These are phyloP conservation scores for Phytophthora pisi DNA, from an alignment of 352 stramenopile species.

Conservation along the genomic window DNA sequence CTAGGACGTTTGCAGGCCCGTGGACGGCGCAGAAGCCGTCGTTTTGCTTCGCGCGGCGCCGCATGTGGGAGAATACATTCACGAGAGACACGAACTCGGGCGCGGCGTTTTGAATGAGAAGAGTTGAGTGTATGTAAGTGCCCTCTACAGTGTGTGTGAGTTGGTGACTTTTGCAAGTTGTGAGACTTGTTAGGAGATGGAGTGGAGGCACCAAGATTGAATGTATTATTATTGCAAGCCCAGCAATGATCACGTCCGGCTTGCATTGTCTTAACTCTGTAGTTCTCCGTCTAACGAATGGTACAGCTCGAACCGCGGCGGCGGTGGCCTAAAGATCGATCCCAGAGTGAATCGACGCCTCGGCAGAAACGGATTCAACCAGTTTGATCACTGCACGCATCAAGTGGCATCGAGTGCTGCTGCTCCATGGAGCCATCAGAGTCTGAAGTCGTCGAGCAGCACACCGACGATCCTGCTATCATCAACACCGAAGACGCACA, in stretches of 20 bases:
- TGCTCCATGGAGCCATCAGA: constrained; percentile 16
- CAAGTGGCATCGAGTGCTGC: not conserved
- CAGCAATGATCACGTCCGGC: constrained; percentile 9
- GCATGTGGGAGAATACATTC: constrained; percentile 77
- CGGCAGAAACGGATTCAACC: constrained; percentile 29
- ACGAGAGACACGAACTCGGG: constrained; percentile 17
- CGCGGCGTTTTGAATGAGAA: constrained; percentile 27
- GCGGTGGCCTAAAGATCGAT: constrained; percentile 4
- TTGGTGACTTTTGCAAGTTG: not conserved
- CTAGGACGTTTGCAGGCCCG: constrained; percentile 60
- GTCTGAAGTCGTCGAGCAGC: constrained; percentile 9
- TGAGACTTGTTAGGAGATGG: not conserved
- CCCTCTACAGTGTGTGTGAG: not conserved
- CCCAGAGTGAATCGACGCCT: constrained; percentile 22
- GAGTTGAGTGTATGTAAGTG: constrained; percentile 19
- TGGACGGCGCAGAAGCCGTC: constrained; percentile 59
- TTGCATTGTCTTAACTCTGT: not conserved
- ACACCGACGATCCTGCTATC: not conserved
- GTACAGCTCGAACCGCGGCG: no score
- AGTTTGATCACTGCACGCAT: not conserved
- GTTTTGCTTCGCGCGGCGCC: constrained; percentile 66
- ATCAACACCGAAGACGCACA: constrained; percentile 2
- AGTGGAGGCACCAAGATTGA: not conserved
- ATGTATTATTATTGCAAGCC: constrained; percentile 26
- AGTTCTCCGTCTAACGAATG: not conserved